Percentiles rank a stretch among this genome's conserved stretches.
Evolutionary conservation across 176 grass and related monocot species (phyloP).

Genomic region (Bonia amplexicaulis): DNA sequence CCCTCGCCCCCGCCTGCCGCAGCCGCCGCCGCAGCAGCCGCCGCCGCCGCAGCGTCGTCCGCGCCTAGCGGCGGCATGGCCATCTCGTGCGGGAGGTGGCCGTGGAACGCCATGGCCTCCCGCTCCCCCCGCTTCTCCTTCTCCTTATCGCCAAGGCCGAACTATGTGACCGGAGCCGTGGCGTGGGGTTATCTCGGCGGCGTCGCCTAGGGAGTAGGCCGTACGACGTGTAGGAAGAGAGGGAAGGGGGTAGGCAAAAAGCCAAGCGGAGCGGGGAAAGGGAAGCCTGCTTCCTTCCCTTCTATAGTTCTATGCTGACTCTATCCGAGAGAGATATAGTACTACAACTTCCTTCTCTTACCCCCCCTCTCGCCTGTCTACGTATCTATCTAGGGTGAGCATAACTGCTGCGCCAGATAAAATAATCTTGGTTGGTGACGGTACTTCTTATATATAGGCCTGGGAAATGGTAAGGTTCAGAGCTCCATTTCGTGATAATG

Average conservation of each 20-base stretch:
- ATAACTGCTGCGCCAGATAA: background rate
- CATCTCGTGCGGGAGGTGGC: constrained; percentile 56
- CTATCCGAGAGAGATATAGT: background rate
- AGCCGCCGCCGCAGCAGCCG: constrained; percentile 19
- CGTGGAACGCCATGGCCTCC: constrained; percentile 50
- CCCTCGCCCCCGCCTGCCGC: constrained; percentile 7
- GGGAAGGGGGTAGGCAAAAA: constrained; percentile 20
- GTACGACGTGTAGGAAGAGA: constrained; percentile 9
- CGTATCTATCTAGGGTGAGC: background rate
- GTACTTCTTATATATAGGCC: background rate
- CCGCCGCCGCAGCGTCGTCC: constrained; percentile 30
- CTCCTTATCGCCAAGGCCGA: constrained; percentile 16
- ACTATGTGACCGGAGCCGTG: background rate
- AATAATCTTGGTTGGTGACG: background rate
- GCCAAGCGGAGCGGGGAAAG: constrained; percentile 7
- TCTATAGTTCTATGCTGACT: background rate
- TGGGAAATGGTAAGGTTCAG: background rate
- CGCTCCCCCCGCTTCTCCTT: background rate
- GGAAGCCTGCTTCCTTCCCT: background rate
- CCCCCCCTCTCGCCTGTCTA: background rate
- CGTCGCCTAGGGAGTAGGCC: background rate
- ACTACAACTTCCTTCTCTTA: background rate
- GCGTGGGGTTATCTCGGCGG: constrained; percentile 19
- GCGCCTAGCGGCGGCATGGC: constrained; percentile 40
- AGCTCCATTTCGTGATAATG: background rate